Base-by-base conservation (phyloP, 345 rosid species). In the Eucalyptus pauciflora region DNA sequence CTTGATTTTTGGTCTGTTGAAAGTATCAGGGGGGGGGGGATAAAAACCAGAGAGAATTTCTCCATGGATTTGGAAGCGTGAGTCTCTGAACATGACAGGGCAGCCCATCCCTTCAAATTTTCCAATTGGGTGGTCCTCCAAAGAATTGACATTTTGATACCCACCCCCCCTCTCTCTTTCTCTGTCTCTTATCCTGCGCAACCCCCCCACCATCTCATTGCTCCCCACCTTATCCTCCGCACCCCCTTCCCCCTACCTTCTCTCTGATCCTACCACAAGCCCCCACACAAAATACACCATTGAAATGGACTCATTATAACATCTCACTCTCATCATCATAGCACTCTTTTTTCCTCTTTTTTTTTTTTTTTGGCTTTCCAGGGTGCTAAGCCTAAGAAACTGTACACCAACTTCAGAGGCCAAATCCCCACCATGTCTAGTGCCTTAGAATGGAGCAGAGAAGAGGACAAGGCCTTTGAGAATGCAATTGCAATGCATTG, bases 391-490 rank as follows among this genome's bases (percentile, higher is more conserved):
- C 83, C 46, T 76, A 45, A 45, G 29, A 20, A 10, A 76, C 83
- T 76, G 83, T 76, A 22, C 27, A 76, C 15, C 48, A 37, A 76
- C 49, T 31, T 52, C 87, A 10, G 24, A 86, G 56, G 50, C 52
- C 54, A 4, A 49, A 14, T 51, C 46, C 49, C 49, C 86, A 86
- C 58, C 76, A 95, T 95, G 98, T 93, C 93, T 85, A 92, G 91
- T 90, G 90, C 90, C 87, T 88, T 86, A 50, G 88, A 87, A 69
- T 97, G 99, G 99, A 96, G 94, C 91, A 94, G 93, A 89, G 99
- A 95, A 89, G 99, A 96, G 88, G 98, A 97, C 50, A 96, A 93
- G 87, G 94, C 96, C 17, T 97, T 97, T 79, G 99, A 97, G 91
- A 94, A 93, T 86, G 96, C 95, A 83, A 95, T 97, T 69, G 99